Evolutionary conservation across 169 alveolate species (phyloP), one percentile per base, ranked within the genome.

Genomic region (Blepharisma undulans): DNA sequence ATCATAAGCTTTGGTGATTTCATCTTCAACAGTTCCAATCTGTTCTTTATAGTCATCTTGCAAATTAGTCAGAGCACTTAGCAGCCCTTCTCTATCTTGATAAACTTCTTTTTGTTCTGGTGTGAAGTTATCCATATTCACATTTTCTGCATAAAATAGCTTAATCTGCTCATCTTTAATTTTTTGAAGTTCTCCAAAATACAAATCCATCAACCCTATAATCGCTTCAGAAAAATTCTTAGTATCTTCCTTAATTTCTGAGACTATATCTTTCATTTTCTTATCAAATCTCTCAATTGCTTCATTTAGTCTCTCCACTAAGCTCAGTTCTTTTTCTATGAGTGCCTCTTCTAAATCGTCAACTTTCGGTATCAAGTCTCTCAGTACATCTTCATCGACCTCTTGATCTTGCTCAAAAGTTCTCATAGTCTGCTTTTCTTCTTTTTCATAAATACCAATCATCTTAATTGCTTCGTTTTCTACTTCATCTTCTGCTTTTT

Each of bases 291-390:
- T 92, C n/a, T 85, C 48, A 29, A 92, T 91, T 12, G 94, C 90
- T 14, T 30, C 77, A 29, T 80, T 29, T 8, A 92, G 88, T 21
- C 88, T 90, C 25, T 93, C 97, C 71, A 85, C 92, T 1, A 94
- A 77, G 48, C 89, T 86, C 92, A 93, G 84, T 81, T 94, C 97
- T 34, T 88, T 91, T 0, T 80, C 92, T 85, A 93, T 89, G 29
- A 94, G 90, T 14, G 60, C 71, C 30, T 93, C 94, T 90, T 95
- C 96, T 30, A 95, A 85, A 18, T 77, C 90, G 27, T 92, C 93
- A 72, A 93, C 90, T 18, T 30, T 60, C 6, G 30, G 78, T 16
- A 36, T 18, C 34, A 93, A 30, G 32, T 90, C 94, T 36, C 85
- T 89, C 76, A 92, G 25, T 10, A 71, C 92, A 5, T 34, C 92